Conservation (phyloP, 2,329 filamentous ascomycete genomes). For the Venturia nashicola region DNA sequence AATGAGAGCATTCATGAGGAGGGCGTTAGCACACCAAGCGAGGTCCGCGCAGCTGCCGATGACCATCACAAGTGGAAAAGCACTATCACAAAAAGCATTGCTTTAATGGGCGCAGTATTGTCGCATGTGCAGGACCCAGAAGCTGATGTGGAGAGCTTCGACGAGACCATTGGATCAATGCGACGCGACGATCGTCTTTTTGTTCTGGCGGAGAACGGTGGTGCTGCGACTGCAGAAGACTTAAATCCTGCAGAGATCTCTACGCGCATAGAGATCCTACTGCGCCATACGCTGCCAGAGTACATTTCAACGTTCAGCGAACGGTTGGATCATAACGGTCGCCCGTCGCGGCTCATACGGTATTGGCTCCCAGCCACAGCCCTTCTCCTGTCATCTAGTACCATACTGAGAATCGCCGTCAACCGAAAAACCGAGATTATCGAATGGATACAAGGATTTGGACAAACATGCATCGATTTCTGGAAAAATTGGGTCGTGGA, state of each 20-base stretch:
- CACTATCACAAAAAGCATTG: slow-evolving; percentile 67
- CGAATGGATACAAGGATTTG: slow-evolving; percentile 68
- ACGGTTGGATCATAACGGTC: slow-evolving; percentile 54
- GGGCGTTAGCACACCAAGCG: background rate
- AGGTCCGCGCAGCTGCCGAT: background rate
- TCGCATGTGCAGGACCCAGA: slow-evolving; percentile 56
- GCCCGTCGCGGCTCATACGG: slow-evolving; percentile 60
- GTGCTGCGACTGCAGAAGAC: slow-evolving; percentile 21
- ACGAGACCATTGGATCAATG: slow-evolving; percentile 43
- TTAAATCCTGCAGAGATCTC: slow-evolving; percentile 45
- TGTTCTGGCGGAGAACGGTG: slow-evolving; percentile 25
- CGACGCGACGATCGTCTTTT: slow-evolving; percentile 38
- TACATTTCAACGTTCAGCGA: slow-evolving; percentile 47
- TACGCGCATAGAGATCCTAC: slow-evolving; percentile 54
- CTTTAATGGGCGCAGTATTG: slow-evolving; percentile 76
- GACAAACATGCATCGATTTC: slow-evolving; percentile 71
- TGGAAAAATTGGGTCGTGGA: slow-evolving; percentile 95
- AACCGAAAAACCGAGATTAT: slow-evolving; percentile 65
- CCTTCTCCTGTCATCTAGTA: slow-evolving; percentile 65
- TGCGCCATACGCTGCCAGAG: slow-evolving; percentile 54
- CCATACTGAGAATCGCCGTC: slow-evolving; percentile 66
- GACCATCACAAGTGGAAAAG: slow-evolving; percentile 52
- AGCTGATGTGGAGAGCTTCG: slow-evolving; percentile 39
- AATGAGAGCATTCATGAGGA: slow-evolving; percentile 22
- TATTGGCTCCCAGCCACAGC: slow-evolving; percentile 76